A percentile compares a stretch with the other conserved stretches of the same genome.
Conservation (phyloP, 192 early-diverging fungal genomes). For the Gaertneriomyces semiglobifer region DNA sequence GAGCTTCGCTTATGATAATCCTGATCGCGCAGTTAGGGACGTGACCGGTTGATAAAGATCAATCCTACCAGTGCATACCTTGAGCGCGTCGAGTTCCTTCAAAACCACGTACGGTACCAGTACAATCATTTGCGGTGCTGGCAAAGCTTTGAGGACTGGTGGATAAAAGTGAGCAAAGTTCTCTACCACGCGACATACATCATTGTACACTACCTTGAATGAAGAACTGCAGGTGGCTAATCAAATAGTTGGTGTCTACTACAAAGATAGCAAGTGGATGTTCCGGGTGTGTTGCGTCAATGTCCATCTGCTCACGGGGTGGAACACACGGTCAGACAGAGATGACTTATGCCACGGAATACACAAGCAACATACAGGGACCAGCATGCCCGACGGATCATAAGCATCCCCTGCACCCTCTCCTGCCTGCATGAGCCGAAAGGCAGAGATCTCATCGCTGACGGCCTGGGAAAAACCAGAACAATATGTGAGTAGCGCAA, state of each 20-base stretch:
- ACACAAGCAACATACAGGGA: neutral
- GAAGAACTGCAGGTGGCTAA: conserved; percentile 17
- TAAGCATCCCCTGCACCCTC: neutral
- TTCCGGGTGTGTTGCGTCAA: neutral
- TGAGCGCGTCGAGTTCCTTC: conserved; percentile 25
- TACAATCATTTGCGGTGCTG: conserved; percentile 15
- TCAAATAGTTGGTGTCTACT: conserved; percentile 28
- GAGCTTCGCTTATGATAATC: neutral
- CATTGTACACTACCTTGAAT: neutral
- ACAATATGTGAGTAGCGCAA: neutral
- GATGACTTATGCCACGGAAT: neutral
- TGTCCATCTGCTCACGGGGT: neutral
- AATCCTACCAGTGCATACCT: conserved; percentile 1
- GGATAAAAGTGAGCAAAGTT: neutral
- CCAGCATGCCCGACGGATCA: neutral
- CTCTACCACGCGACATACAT: neutral
- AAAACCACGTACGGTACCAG: conserved; percentile 26
- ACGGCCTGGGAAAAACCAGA: neutral
- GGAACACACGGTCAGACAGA: neutral
- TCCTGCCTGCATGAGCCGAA: neutral
- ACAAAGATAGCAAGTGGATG: conserved; percentile 8
- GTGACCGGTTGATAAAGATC: too few species aligned
- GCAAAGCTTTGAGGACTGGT: conserved; percentile 8
- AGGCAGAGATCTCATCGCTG: conserved; percentile 1
- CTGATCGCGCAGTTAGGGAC: too few species aligned